Evolutionary conservation across 176 grass and related monocot species (phyloP).

Genomic region (Zoysia pacifica): DNA sequence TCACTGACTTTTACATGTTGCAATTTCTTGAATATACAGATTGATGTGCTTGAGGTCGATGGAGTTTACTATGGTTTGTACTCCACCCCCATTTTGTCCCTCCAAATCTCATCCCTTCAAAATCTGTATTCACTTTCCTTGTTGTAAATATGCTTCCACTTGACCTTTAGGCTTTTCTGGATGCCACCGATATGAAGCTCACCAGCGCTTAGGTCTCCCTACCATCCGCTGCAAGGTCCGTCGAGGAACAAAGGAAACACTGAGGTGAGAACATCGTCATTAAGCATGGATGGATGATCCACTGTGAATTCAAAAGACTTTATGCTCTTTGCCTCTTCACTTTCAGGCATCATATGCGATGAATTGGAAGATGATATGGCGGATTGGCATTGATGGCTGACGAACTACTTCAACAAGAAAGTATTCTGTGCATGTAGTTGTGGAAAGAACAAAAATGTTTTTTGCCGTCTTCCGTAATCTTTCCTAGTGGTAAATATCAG

Average conservation of each 20-base stretch:
- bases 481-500: conserved; percentile 34
- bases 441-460: not conserved
- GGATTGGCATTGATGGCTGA: not conserved
- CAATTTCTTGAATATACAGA: conserved; percentile 50
- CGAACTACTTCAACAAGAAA: conserved; percentile 9
- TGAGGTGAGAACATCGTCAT: conserved; percentile 52
- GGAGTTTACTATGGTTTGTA: conserved; percentile 83
- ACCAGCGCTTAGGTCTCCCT: conserved; percentile 80
- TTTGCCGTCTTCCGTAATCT: conserved; percentile 22
- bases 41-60: conserved; percentile 91
- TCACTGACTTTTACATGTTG: conserved; percentile 25
- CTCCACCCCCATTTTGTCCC: not conserved
- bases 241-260: conserved; percentile 85
- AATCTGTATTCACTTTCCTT: not conserved
- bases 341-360: conserved; percentile 84
- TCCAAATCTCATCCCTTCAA: conserved; percentile 7
- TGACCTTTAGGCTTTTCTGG: conserved; percentile 82
- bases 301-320: not conserved
- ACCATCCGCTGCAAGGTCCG: conserved; percentile 92
- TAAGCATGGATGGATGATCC: not conserved
- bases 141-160: conserved; percentile 6
- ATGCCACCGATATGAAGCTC: conserved; percentile 92
- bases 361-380: conserved; percentile 25
- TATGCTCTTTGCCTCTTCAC: conserved; percentile 25
- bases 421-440: not conserved